Percentiles rank a stretch among this genome's conserved stretches.
Evolutionary conservation across 441 rosid species (phyloP).

Genomic region (Croton laevigatus): DNA sequence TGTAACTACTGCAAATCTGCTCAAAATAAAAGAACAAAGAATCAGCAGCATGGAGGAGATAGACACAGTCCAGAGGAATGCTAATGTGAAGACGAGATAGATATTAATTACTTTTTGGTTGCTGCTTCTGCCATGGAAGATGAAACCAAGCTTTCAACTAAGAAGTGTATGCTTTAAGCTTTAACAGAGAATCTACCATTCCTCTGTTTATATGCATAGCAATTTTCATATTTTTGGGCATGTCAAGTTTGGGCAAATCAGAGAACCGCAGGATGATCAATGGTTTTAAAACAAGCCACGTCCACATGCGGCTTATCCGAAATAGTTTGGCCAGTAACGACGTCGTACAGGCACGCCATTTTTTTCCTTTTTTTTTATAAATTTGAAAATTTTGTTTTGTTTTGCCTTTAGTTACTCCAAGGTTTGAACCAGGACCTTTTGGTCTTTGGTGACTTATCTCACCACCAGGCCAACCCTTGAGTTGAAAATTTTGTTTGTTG

Average conservation of each 20-base stretch:
- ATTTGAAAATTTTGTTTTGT: too few relatives aligned
- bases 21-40: not conserved
- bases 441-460: too few relatives aligned
- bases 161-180: not conserved
- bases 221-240: not conserved
- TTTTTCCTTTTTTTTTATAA: too few relatives aligned
- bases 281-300: not conserved
- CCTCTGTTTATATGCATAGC: not conserved
- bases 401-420: too few relatives aligned
- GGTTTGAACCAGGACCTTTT: too few relatives aligned
- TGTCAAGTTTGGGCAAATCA: not conserved
- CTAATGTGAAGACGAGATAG: not conserved
- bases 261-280: not conserved
- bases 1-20: slow-evolving; percentile 35
- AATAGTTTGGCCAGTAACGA: too few relatives aligned
- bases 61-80: not conserved
- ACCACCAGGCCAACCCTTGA: too few relatives aligned
- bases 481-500: too few relatives aligned
- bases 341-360: too few relatives aligned
- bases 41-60: not conserved
- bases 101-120: not conserved
- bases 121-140: slow-evolving; percentile 9
- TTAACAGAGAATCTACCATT: not conserved
- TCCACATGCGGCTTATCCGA: too few relatives aligned
- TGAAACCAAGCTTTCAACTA: not conserved